Evolutionary conservation across 345 rosid genomes (phyloP), one percentile per base, ranked within the genome.

Genomic region (Carallia brachiata): DNA sequence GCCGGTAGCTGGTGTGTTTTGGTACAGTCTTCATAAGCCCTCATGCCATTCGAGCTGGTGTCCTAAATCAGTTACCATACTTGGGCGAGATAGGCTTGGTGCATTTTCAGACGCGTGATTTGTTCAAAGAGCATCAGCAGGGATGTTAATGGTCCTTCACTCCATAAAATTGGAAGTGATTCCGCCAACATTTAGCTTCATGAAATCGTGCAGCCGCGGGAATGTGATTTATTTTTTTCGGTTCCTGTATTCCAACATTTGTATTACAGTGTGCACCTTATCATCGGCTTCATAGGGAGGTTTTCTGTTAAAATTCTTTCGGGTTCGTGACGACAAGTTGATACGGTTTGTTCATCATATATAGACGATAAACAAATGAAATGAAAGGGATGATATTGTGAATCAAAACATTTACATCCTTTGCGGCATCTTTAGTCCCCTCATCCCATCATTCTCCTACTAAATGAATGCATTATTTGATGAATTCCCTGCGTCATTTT

Each of bases 101-200:
- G 23, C 39, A 39, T 52, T 67, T 52, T 67, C 62, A 39, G 55
- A 27, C 61, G 0, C 66, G 67, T n/a, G 53, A 70, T 66, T 65
- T 61, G 62, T 66, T 62, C 13, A n/a, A 40, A 6, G 17, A 36
- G 52, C 52, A 52, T 34, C 23, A 3, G 15, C 40, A 18, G 32
- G 68, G 50, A 47, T 8, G 56, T 17, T 50, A 7, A 4, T n/a
- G 6, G 7, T 7, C 19, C n/a, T 52, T 44, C 19, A 32, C n/a
- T 52, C 34, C 19, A 32, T 52, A 59, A 36, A 62, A 6, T 36
- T 37, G 59, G 36, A 68, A 4, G 50, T 12, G 50, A 44, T 44
- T 12, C 27, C 31, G 16, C 63, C 37, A 4, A 34, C 27, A 37
- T 40, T 31, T 18, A 31, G 17, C 34, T 19, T 28, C 16, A 17